These are phyloP conservation scores for Seiridium cupressi DNA, from an alignment of 2,329 filamentous ascomycete genomes.

Conservation along the genomic window DNA sequence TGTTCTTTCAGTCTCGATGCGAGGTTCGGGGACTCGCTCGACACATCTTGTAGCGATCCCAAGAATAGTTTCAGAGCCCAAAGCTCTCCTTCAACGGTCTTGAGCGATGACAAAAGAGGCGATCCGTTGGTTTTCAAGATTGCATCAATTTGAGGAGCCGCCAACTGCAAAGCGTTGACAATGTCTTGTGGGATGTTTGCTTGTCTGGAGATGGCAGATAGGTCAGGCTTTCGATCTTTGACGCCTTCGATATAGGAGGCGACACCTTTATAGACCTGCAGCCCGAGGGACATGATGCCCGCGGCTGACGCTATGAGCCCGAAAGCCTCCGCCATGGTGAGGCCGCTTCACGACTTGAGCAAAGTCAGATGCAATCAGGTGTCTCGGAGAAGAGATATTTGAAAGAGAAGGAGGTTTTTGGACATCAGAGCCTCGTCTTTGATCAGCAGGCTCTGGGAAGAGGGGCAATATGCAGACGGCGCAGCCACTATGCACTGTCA, in stretches of 20 bases:
- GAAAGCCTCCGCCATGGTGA: not conserved
- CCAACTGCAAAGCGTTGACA: not conserved
- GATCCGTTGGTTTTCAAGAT: too few relatives aligned
- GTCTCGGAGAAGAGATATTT: not conserved
- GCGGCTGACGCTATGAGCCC: not conserved
- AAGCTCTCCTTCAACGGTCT: not conserved
- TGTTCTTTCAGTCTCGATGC: not conserved
- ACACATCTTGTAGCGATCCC: not conserved
- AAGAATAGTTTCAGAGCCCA: not conserved
- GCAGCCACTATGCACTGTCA: not conserved
- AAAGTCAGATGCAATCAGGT: not conserved
- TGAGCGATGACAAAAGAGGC: not conserved
- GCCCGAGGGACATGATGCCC: not conserved
- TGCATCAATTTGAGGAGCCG: not conserved
- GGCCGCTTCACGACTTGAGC: not conserved
- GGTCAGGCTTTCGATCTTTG: not conserved
- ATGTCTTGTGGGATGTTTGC: not conserved
- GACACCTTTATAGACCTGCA: not conserved
- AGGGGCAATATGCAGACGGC: not conserved
- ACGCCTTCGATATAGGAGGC: not conserved
- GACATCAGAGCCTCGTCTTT: not conserved
- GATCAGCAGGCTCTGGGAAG: not conserved
- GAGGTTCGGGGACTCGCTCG: not conserved
- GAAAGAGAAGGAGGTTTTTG: not conserved
- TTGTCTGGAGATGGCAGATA: not conserved